phyloP scores from a whole-genome alignment of 306 rosid species.

The Begonia masoniana region DNA sequence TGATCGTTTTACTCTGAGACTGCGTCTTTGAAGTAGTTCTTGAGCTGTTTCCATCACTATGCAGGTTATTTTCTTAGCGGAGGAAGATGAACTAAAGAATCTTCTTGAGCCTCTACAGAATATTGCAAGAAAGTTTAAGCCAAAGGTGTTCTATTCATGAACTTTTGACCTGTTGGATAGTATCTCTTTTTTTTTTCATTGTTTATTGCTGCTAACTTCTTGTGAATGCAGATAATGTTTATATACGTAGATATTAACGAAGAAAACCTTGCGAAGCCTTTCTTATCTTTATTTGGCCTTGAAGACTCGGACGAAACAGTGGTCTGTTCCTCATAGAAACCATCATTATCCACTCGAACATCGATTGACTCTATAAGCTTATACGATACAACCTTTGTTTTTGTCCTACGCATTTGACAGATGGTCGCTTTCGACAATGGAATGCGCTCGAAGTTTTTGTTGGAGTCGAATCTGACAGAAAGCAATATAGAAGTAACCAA shows the following conservation, averaged over 20 bases:
- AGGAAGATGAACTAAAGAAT: constrained; percentile 34
- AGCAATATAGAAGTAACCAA: constrained; percentile 60
- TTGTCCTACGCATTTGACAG: constrained; percentile 19
- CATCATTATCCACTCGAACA: constrained; percentile 3
- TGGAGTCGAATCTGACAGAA: constrained; percentile 50
- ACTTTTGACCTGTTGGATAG: not conserved
- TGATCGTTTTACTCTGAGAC: not conserved
- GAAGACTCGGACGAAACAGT: constrained; percentile 63
- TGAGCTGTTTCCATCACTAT: constrained; percentile 4
- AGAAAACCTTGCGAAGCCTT: constrained; percentile 93
- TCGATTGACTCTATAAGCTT: not conserved
- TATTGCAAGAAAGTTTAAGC: constrained; percentile 71
- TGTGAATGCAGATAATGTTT: constrained; percentile 55
- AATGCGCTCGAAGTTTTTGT: constrained; percentile 62
- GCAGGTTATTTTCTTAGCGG: constrained; percentile 67
- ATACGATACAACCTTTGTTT: not conserved
- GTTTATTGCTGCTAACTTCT: constrained; percentile 11
- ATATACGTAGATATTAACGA: constrained; percentile 48
- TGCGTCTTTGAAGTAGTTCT: not conserved
- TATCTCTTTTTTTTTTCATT: constrained; percentile 1
- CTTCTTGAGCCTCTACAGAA: constrained; percentile 55
- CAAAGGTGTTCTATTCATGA: constrained; percentile 33
- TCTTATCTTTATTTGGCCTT: constrained; percentile 68
- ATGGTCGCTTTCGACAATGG: constrained; percentile 67
- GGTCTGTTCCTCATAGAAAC: constrained; percentile 39